Evolutionary conservation across 176 grass and related monocot genomes (phyloP), one percentile per base, ranked within the genome.

Genomic region (Oryza meyeriana): DNA sequence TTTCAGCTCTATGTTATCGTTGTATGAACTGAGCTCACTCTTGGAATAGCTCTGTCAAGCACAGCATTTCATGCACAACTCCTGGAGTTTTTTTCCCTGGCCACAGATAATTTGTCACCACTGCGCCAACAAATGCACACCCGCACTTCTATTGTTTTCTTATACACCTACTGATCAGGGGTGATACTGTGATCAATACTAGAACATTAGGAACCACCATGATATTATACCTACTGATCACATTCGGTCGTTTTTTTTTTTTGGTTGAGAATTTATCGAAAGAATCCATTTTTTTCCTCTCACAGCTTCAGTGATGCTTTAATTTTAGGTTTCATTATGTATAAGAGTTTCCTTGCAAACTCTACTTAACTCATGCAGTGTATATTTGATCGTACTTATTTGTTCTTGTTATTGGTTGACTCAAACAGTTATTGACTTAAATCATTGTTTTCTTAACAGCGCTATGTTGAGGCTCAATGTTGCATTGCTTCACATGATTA

Each of bases 401-500:
- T 75, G 20, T 89, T 85, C 63, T 70, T 85, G 65, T 50, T 52
- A 76, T 64, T 45, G 33, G 69, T 81, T 64, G 32, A 16, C 69
- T 81, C 27, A 61, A 38, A 34, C 32, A 29, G 58, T 69, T 39
- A 47, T 72, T 81, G 12, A 79, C 34, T 79, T 58, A 8, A 79
- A 72, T 36, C 20, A 34, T 66, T 45, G 13, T 83, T 87, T 80
- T 84, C 34, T 78, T 89, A 79, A 78, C 78, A 98, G 95, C 66
- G 90, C 12, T 98, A 98, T 87, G 95, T 98, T 50, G 95, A 98
- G 75, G 95, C 92, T 10, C 95, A 98, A 55, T 98, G 95, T 71
- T 98, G 79, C 84, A 89, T 98, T 98, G 90, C 90, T 91, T 89
- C 81, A 61, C 90, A 93, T 85, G 95, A 98, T 89, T 98, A 98